Evolutionary conservation across 2,329 filamentous ascomycete species (phyloP), one percentile per base, ranked within the genome.

Genomic region (Fusarium algeriense): DNA sequence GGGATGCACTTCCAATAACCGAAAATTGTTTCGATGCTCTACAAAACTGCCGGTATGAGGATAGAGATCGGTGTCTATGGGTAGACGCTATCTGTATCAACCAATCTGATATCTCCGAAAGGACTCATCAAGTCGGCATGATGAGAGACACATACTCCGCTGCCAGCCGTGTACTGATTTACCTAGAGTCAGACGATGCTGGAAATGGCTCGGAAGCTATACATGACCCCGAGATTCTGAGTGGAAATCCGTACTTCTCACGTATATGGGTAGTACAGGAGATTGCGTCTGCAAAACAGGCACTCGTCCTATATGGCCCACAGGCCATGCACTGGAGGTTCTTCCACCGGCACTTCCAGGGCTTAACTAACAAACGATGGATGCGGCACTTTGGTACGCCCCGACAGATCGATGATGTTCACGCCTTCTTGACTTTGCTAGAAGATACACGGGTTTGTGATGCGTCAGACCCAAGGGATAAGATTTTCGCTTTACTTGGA

Each of bases 381-480:
- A 45, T 62, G 7, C 4, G 35, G 1, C 43, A 60, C 6, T 60
- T 62, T n/a, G 59, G 34, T 1, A 23, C n/a, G 0, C 19, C 59
- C 0, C 7, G 6, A 0, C 55, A 62, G 6, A 41, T 62, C 5
- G 35, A 60, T 0, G 35, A 43, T 3, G 13, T 4, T 5, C 2
- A 1, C 7, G 15, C 5, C 1, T 62, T 62, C 15, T 35, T 61
- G 19, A 12, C 35, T 2, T 9, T 61, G 8, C 28, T 62, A 2
- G 7, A 8, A 2, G 55, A 62, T 28, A 62, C 59, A 1, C 11
- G 43, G 8, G 44, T 60, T 14, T 62, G 59, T 17, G 7, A 49
- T 7, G 59, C 59, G 12, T n/a, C 43, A 2, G 59, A 62, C 3
- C 59, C 59, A 6, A 60, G 59, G 10, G 59, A 60, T 10, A 62